Evolutionary conservation across 169 alveolate genomes (phyloP).

Genomic region (Plasmodium relictum): DNA sequence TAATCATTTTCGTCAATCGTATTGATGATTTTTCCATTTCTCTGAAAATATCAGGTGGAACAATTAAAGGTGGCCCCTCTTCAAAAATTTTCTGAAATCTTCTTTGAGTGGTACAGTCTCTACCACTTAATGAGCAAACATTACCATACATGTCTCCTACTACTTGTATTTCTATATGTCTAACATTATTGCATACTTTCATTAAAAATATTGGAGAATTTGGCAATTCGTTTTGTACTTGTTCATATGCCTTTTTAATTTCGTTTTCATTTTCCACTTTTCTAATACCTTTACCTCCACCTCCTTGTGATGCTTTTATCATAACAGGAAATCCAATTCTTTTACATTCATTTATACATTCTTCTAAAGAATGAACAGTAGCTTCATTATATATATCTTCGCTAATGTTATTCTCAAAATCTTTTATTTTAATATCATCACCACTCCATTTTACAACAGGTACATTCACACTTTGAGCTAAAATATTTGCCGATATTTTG

Average conservation of each 20-base stretch:
- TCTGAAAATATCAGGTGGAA: conserved; percentile 86
- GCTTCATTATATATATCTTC: conserved; percentile 68
- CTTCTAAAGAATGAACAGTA: conserved; percentile 85
- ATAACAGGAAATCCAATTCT: conserved; percentile 96
- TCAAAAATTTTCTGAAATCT: conserved; percentile 95
- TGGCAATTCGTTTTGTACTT: conserved; percentile 83
- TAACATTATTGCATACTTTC: conserved; percentile 86
- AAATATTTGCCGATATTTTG: conserved; percentile 93
- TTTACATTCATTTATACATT: conserved; percentile 87
- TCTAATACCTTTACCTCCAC: conserved; percentile 97
- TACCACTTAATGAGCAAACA: conserved; percentile 91
- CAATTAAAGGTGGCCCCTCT: conserved; percentile 92
- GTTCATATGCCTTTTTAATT: conserved; percentile 82
- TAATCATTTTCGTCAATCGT: conserved; percentile 91
- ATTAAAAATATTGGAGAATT: conserved; percentile 87
- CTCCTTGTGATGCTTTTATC: conserved; percentile 97
- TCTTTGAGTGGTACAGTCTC: conserved; percentile 95
- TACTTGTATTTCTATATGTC: conserved; percentile 93
- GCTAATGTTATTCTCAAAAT: conserved; percentile 43
- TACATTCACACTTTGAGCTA: conserved; percentile 94
- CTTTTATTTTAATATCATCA: conserved; percentile 79
- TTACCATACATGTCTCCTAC: conserved; percentile 93
- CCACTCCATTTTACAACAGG: conserved; percentile 95
- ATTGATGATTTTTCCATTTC: conserved; percentile 93
- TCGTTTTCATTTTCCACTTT: conserved; percentile 82